These are phyloP conservation scores for Sarcodon sp. DNA, from an alignment of 768 basidiomycete genomes.

Conservation along the genomic window DNA sequence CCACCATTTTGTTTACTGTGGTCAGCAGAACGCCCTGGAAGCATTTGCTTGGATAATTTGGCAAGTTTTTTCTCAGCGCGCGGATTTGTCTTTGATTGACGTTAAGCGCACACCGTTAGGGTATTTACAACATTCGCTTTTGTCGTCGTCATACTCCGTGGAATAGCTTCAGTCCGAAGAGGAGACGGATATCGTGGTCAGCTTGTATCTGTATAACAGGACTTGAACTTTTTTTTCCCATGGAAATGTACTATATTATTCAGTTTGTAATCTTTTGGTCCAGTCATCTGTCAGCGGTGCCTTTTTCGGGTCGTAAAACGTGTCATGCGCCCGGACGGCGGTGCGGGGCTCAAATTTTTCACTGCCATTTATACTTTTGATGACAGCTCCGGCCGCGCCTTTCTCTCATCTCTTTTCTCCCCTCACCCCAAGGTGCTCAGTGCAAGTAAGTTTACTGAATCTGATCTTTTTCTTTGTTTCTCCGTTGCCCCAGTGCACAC, in stretches of 20 bases:
- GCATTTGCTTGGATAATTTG: constrained; percentile 69
- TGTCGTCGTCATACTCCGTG: constrained; percentile 45
- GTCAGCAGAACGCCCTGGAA: constrained; percentile 63
- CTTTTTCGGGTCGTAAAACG: too few relatives aligned
- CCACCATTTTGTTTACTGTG: constrained; percentile 46
- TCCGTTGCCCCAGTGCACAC: too few relatives aligned
- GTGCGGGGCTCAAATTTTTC: too few relatives aligned
- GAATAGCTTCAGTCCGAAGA: constrained; percentile 40
- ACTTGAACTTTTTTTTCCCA: neutral
- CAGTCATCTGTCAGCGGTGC: neutral
- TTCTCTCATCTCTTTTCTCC: too few relatives aligned
- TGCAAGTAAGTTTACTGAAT: neutral
- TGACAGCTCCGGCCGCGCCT: too few relatives aligned
- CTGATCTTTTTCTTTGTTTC: too few relatives aligned
- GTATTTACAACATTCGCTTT: constrained; percentile 50
- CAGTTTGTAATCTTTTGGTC: neutral
- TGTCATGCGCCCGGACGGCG: too few relatives aligned
- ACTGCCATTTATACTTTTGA: too few relatives aligned
- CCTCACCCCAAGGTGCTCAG: neutral
- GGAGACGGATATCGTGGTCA: constrained; percentile 58
- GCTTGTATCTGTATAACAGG: constrained; percentile 20
- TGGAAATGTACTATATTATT: neutral
- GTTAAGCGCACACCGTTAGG: constrained; percentile 23
- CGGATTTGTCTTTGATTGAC: neutral
- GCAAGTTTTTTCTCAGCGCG: constrained; percentile 23